These are phyloP conservation scores for Dipteronia sinensis DNA, from an alignment of 345 rosid species.

Conservation along the genomic window DNA sequence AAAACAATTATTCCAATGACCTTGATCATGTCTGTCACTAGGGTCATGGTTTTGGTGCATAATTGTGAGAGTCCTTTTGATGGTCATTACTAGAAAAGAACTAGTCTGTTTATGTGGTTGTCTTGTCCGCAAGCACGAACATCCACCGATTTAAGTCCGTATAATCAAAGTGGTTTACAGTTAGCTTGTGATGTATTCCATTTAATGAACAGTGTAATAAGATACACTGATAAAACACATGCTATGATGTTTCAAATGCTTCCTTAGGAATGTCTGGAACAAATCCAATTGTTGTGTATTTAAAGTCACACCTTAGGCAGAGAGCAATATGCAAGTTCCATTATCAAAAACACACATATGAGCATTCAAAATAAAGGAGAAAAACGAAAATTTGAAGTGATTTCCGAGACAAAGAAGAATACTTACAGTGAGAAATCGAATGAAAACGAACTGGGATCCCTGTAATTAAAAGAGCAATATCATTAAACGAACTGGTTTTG, in stretches of 20 bases:
- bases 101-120: not conserved
- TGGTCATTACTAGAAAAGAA: not conserved
- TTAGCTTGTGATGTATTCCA: not conserved
- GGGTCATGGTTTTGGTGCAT: not conserved
- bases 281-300: not conserved
- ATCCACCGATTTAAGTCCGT: not conserved
- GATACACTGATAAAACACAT: not conserved
- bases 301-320: not conserved
- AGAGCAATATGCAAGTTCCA: not conserved
- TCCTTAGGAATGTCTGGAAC: no score
- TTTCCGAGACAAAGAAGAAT: not conserved
- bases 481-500: not conserved
- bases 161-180: not conserved
- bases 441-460: conserved; percentile 29
- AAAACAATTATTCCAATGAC: no score
- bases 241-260: no score
- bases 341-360: not conserved
- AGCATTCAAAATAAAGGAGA: not conserved
- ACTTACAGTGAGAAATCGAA: conserved; percentile 40
- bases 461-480: not conserved
- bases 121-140: not conserved
- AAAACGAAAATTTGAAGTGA: not conserved
- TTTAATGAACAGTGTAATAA: not conserved
- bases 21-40: not conserved
- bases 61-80: not conserved